Evolutionary conservation across 2,329 filamentous ascomycete species (phyloP), one percentile per base, ranked within the genome.

Genomic region (Seiridium unicorne): DNA sequence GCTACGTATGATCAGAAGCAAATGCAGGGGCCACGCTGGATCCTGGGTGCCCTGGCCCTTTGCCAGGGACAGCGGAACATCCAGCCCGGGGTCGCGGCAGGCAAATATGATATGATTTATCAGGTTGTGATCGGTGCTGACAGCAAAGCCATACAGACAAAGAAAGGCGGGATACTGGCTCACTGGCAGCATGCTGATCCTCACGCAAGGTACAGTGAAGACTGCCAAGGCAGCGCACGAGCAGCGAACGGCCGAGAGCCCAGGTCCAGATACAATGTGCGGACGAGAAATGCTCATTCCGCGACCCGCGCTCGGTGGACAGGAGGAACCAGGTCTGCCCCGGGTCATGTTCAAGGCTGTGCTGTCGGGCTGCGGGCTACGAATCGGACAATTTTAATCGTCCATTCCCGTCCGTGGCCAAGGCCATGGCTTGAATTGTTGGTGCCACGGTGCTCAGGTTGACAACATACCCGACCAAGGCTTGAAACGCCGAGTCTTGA

Each of bases 191-290:
- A 26, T 26, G 18, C 18, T 26, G 18, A 26, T 55, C 35, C 51
- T 51, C 38, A 55, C 44, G 51, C 51, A 55, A 55, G 51, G 51
- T 55, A 55, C 51, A 55, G 46, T 26, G 2, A 48, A 48, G 46
- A 48, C 6, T 48, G 46, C 46, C 46, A n/a, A 48, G 18, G 46
- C 46, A 31, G 8, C 46, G 9, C 46, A n/a, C 7, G 40, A 26
- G 18, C 18, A 26, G 18, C 18, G 18, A 26, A 26, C 18, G 18
- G 18, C 18, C 18, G 18, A 26, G 18, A 26, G 2, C 18, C 18
- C 18, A 26, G 18, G 18, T 26, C 18, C 18, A 13, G 38, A 42
- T 42, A 7, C 38, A 42, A 42, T 42, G 7, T 13, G 38, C 38
- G 38, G 38, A 13, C 38, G 2, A 8, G 38, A 42, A 42, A 42